These are phyloP conservation scores for Candida krabiensis DNA, from an alignment of 805 yeast species.

Conservation along the genomic window DNA sequence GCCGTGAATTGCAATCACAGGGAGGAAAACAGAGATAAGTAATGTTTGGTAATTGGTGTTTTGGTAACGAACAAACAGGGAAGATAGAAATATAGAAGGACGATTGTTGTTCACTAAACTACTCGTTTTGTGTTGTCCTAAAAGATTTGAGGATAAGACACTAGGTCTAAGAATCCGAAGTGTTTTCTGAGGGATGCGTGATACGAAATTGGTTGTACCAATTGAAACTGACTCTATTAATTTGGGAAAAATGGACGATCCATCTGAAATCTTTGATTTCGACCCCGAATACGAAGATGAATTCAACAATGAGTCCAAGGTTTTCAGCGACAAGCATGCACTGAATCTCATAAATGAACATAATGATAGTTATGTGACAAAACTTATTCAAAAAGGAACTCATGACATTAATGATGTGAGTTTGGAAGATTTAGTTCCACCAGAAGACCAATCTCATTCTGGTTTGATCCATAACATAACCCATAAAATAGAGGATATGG, in stretches of 20 bases:
- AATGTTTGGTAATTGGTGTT: too few species aligned
- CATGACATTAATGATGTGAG: slow-evolving; percentile 3
- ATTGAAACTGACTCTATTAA: too few species aligned
- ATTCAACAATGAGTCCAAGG: slow-evolving; percentile 13
- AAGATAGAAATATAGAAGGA: too few species aligned
- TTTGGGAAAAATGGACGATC: slow-evolving; percentile 25
- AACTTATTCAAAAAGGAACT: slow-evolving; percentile 6
- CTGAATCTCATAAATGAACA: slow-evolving; percentile 13
- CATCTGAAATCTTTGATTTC: slow-evolving; percentile 23
- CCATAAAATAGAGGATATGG: background rate
- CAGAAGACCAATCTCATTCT: background rate
- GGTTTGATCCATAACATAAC: background rate
- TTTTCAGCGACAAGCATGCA: slow-evolving; percentile 20
- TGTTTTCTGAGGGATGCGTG: too few species aligned
- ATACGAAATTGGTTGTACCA: too few species aligned
- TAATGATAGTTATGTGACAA: slow-evolving; percentile 12
- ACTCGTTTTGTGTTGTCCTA: too few species aligned
- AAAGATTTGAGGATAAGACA: too few species aligned
- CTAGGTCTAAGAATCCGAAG: too few species aligned
- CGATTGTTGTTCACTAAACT: too few species aligned
- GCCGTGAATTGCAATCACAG: too few species aligned
- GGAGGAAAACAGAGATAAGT: too few species aligned
- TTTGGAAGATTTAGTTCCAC: slow-evolving; percentile 4
- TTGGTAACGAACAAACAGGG: too few species aligned
- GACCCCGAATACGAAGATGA: slow-evolving; percentile 21